These are phyloP conservation scores for Nakaseomyces kungkrabaensis DNA, from an alignment of 1,139 yeast genomes.

Conservation along the genomic window DNA sequence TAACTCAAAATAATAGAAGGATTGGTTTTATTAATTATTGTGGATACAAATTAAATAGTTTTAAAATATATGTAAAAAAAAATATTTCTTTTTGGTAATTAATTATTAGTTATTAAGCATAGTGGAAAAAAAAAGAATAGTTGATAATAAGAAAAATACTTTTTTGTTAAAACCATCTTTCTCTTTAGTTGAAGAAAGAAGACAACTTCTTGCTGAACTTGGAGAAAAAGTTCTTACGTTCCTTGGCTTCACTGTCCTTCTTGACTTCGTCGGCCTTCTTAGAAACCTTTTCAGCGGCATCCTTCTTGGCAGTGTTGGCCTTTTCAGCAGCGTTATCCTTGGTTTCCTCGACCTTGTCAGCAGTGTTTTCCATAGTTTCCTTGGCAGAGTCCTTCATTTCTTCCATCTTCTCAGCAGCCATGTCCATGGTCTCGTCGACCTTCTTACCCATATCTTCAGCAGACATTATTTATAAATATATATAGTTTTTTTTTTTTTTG, in stretches of 20 bases:
- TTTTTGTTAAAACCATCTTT: too few species aligned
- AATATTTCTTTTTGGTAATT: background rate
- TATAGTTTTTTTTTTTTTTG: background rate
- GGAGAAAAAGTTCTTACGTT: constrained; percentile 3
- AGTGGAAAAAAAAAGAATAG: background rate
- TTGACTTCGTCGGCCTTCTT: constrained; percentile 14
- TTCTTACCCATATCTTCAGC: constrained; percentile 5
- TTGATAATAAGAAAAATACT: background rate
- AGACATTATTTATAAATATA: constrained; percentile 3
- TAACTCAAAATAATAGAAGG: too few species aligned
- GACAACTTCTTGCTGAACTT: constrained; percentile 2
- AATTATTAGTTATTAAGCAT: constrained; percentile 5
- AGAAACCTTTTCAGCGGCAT: constrained; percentile 8
- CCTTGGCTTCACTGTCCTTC: constrained; percentile 18
- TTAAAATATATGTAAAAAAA: too few species aligned
- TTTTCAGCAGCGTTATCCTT: constrained; percentile 13
- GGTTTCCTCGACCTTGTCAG: background rate
- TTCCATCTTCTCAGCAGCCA: constrained; percentile 4
- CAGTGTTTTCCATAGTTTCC: constrained; percentile 11
- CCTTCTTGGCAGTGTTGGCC: constrained; percentile 19
- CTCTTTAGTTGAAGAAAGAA: constrained; percentile 3
- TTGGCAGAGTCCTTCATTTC: background rate
- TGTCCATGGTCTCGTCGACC: constrained; percentile 7
- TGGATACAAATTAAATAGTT: too few species aligned
- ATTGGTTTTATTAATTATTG: too few species aligned